A percentile compares a stretch with the other conserved stretches of the same genome.
phyloP scores from a whole-genome alignment of 257 asterid genomes.

The Ligustrum vulgare region DNA sequence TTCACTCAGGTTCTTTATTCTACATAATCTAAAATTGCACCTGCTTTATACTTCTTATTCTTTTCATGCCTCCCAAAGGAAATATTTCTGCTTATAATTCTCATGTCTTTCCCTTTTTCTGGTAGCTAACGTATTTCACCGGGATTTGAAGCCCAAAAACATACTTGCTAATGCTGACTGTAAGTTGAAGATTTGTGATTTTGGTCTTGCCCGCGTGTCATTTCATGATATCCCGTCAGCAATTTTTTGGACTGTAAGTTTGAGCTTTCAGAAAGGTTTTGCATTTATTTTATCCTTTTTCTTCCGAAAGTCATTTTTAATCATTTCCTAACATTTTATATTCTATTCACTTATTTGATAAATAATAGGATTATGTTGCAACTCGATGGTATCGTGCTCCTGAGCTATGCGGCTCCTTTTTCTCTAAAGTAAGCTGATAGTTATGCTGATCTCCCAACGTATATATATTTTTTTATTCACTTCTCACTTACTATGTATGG shows the following conservation, averaged over 20 bases:
- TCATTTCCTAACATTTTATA: slow-evolving; percentile 22
- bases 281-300: neutral
- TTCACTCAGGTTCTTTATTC: slow-evolving; percentile 64
- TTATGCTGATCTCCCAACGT: slow-evolving; percentile 6
- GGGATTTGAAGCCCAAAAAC: slow-evolving; percentile 94
- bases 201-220: slow-evolving; percentile 96
- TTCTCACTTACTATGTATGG: neutral
- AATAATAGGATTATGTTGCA: slow-evolving; percentile 89
- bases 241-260: slow-evolving; percentile 93
- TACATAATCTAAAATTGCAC: neutral
- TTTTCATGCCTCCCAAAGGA: neutral
- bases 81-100: slow-evolving; percentile 13
- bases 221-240: slow-evolving; percentile 98
- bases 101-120: slow-evolving; percentile 13
- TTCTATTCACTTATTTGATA: slow-evolving; percentile 15
- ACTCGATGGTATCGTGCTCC: slow-evolving; percentile 99
- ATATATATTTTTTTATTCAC: slow-evolving; percentile 1
- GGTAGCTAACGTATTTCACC: slow-evolving; percentile 88
- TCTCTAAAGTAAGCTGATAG: slow-evolving; percentile 75
- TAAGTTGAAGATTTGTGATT: slow-evolving; percentile 96
- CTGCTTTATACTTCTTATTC: neutral
- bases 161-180: slow-evolving; percentile 97
- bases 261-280: slow-evolving; percentile 4
- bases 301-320: neutral
- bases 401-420: slow-evolving; percentile 94